Evolutionary conservation across 345 rosid species (phyloP).

Genomic region (Tarenaya hassleriana): DNA sequence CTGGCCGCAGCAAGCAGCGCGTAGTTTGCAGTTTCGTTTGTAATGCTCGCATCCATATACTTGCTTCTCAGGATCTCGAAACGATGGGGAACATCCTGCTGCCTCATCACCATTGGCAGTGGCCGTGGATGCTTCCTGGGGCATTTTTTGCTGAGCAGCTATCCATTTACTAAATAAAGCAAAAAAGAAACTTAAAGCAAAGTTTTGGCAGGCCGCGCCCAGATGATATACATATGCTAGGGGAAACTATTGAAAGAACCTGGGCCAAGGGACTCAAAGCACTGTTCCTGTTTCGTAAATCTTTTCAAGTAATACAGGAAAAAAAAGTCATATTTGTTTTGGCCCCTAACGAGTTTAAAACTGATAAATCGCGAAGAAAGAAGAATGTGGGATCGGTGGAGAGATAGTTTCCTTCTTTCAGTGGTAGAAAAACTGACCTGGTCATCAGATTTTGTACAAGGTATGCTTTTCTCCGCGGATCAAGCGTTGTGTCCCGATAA

Average conservation of each 20-base stretch:
- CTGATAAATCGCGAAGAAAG: conserved; percentile 3
- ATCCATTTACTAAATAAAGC: conserved; percentile 63
- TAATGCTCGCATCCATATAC: conserved; percentile 84
- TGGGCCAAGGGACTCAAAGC: not conserved
- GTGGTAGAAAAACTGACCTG: conserved; percentile 42
- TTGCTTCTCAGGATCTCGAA: conserved; percentile 58
- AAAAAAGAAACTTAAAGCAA: conserved; percentile 7
- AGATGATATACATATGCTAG: not conserved
- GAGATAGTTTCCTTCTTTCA: conserved; percentile 55
- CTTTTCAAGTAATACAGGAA: conserved; percentile 5
- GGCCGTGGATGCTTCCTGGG: conserved; percentile 43
- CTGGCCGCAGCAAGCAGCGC: conserved; percentile 72
- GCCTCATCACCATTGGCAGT: conserved; percentile 40
- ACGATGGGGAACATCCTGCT: conserved; percentile 55
- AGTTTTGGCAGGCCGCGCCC: too few relatives aligned
- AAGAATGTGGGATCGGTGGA: conserved; percentile 20
- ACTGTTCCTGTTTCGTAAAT: not conserved
- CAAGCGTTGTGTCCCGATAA: conserved; percentile 82
- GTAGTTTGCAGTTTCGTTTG: conserved; percentile 81
- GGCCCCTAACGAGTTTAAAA: conserved; percentile 1
- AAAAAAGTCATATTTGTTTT: not conserved
- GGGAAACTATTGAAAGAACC: not conserved
- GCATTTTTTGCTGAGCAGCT: conserved; percentile 77
- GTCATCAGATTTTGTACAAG: conserved; percentile 84
- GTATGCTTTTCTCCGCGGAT: conserved; percentile 81